Conservation (phyloP, 2,329 filamentous ascomycete species). For the Botrytis paeoniae region DNA sequence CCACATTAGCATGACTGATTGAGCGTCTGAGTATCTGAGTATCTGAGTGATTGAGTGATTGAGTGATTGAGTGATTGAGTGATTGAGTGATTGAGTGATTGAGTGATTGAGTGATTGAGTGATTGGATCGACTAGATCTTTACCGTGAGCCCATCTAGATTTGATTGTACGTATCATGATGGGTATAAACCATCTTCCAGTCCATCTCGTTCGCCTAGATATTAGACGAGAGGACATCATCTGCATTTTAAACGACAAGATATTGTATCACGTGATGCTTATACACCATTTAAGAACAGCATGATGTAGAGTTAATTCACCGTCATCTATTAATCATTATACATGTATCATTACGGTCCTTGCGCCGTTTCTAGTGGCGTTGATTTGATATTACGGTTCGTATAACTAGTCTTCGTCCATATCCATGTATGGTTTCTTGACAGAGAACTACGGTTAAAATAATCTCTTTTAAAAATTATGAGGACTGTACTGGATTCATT, state of each 20-base stretch:
- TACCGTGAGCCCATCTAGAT: background rate
- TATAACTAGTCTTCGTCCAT: background rate
- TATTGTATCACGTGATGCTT: background rate
- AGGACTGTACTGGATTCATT: background rate
- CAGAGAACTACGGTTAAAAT: background rate
- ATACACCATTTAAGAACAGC: accelerated
- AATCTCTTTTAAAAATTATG: background rate
- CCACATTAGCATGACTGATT: background rate
- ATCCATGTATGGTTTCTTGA: background rate
- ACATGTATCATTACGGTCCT: background rate
- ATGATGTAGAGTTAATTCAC: background rate
- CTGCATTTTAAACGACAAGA: background rate
- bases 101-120: too few species aligned
- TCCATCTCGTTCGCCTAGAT: background rate
- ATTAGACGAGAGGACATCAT: background rate
- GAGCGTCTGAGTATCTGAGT: background rate
- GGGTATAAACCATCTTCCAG: background rate
- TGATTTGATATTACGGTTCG: background rate
- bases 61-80: too few species aligned
- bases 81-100: background rate
- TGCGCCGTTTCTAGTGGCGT: background rate
- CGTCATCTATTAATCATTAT: background rate
- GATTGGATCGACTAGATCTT: background rate
- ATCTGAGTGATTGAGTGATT: too few species aligned
- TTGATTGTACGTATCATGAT: background rate